These are phyloP conservation scores for Fraxinus floribunda DNA, from an alignment of 305 asterid genomes.

Conservation along the genomic window DNA sequence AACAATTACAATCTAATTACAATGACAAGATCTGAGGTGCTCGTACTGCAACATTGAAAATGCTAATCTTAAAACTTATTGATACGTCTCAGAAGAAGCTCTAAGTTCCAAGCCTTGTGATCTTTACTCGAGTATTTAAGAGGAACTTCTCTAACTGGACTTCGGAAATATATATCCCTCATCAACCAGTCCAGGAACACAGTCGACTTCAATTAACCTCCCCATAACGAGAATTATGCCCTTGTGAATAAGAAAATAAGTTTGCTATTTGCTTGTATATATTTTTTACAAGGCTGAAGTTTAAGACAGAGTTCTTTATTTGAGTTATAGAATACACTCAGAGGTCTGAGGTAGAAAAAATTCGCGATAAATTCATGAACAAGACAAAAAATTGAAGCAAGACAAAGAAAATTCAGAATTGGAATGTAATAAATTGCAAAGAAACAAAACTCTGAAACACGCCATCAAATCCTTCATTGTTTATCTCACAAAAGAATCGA, in stretches of 20 bases:
- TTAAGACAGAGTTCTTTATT: neutral
- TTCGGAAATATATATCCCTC: neutral
- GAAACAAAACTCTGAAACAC: neutral
- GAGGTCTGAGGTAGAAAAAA: neutral
- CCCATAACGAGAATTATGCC: neutral
- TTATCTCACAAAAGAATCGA: neutral
- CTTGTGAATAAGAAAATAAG: neutral
- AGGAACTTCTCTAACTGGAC: neutral
- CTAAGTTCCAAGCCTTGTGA: neutral
- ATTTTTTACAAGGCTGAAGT: neutral
- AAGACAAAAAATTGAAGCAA: conserved; percentile 1
- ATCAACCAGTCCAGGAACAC: neutral
- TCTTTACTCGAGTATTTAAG: neutral
- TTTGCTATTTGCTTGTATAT: neutral
- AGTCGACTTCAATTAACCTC: neutral
- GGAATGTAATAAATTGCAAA: neutral
- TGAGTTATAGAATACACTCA: neutral
- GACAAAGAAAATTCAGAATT: neutral
- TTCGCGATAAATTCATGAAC: neutral
- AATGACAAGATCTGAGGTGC: neutral
- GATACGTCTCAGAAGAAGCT: neutral
- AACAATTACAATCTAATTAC: neutral
- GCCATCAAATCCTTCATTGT: neutral
- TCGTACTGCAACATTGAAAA: neutral
- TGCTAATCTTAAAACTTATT: neutral